Conservation (phyloP, 2,329 filamentous ascomycete species). For the Bimuria novae-zelandiae region DNA sequence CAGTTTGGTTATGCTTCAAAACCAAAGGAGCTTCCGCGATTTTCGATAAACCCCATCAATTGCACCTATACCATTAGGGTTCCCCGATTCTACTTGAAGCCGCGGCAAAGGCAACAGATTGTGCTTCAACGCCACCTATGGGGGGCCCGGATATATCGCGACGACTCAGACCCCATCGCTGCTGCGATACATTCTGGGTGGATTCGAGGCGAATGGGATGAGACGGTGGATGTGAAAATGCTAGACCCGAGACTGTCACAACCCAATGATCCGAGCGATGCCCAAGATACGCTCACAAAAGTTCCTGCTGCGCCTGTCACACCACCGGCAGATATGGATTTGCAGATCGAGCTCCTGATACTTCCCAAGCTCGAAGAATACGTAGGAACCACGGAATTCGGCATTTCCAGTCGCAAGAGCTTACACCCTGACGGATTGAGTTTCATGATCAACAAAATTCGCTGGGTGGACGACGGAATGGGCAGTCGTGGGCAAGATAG, state of each 20-base stretch:
- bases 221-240: constrained; percentile 73
- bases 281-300: constrained; percentile 49
- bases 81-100: constrained; percentile 74
- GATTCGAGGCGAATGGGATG: constrained; percentile 85
- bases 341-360: constrained; percentile 85
- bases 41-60: constrained; percentile 75
- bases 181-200: constrained; percentile 93
- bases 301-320: constrained; percentile 60
- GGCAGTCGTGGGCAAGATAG: constrained; percentile 45
- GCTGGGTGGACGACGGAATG: constrained; percentile 80
- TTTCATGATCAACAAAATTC: constrained; percentile 79
- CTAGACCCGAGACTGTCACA: constrained; percentile 61
- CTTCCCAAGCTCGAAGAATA: constrained; percentile 81
- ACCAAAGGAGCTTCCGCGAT: constrained; percentile 75
- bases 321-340: constrained; percentile 71
- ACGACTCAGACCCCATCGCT: constrained; percentile 91
- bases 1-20: constrained; percentile 63
- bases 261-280: constrained; percentile 47
- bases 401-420: constrained; percentile 81
- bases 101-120: constrained; percentile 77
- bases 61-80: constrained; percentile 90
- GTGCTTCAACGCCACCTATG: constrained; percentile 80
- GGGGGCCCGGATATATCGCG: constrained; percentile 94
- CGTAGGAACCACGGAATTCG: constrained; percentile 73
- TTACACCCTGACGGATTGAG: constrained; percentile 85